These are phyloP conservation scores for Hymenoscyphus infarciens DNA, from an alignment of 2,329 filamentous ascomycete genomes.

Conservation along the genomic window DNA sequence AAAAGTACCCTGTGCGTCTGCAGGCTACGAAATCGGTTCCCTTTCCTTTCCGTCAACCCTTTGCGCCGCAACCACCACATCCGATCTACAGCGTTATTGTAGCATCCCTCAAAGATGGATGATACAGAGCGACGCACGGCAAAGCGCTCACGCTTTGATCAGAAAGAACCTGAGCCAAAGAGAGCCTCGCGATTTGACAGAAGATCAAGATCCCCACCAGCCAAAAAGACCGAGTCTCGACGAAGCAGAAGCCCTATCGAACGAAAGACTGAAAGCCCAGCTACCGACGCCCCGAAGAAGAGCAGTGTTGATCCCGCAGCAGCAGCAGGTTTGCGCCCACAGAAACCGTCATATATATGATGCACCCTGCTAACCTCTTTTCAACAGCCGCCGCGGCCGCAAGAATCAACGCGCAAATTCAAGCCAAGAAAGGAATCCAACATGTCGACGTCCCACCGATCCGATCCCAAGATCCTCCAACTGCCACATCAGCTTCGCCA, in stretches of 20 bases:
- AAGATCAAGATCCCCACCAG: conserved; percentile 76
- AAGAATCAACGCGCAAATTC: conserved; percentile 77
- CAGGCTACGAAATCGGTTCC: neutral
- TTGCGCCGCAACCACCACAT: conserved; percentile 4
- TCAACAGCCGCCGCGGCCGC: conserved; percentile 77
- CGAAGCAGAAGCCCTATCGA: conserved; percentile 78
- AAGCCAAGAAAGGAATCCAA: conserved; percentile 84
- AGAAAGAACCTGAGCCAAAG: conserved; percentile 78
- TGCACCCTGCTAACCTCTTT: conserved; percentile 22
- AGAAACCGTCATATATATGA: neutral
- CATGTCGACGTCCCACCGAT: conserved; percentile 87
- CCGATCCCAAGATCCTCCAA: conserved; percentile 41
- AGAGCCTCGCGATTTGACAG: conserved; percentile 81
- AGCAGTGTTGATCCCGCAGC: conserved; percentile 64
- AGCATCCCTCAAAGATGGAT: conserved; percentile 55
- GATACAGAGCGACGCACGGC: conserved; percentile 68
- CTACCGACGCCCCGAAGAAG: conserved; percentile 38
- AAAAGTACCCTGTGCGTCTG: neutral
- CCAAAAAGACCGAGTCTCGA: conserved; percentile 57
- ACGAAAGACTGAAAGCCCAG: conserved; percentile 38
- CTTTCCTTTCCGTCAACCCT: neutral
- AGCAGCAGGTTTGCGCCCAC: conserved; percentile 63
- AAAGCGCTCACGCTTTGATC: conserved; percentile 93
- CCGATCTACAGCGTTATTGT: neutral
- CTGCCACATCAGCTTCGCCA: conserved; percentile 31